Conservation (phyloP, 257 asterid species). For the Fraxinus pennsylvanica region DNA sequence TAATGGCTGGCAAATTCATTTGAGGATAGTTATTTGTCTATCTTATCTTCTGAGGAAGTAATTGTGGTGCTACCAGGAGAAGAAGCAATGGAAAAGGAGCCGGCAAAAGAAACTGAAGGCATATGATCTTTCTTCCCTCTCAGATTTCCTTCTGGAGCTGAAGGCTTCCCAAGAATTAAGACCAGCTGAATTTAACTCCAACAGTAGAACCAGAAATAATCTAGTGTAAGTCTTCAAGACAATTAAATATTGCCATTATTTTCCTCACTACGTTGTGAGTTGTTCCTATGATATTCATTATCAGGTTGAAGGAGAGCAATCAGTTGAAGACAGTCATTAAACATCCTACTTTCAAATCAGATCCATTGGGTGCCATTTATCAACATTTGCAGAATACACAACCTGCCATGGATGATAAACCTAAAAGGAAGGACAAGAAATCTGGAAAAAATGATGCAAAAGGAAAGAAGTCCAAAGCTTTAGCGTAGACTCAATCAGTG, state of each 20-base stretch:
- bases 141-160: conserved; percentile 65
- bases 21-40: background rate
- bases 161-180: conserved; percentile 36
- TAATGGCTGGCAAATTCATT: background rate
- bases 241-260: background rate
- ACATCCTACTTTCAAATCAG: conserved; percentile 60
- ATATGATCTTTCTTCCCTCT: conserved; percentile 64
- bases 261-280: conserved; percentile 10
- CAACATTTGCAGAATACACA: conserved; percentile 79
- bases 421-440: conserved; percentile 38
- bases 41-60: conserved; percentile 11
- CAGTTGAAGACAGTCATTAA: conserved; percentile 56
- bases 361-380: conserved; percentile 69
- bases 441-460: conserved; percentile 43
- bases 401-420: conserved; percentile 50
- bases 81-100: conserved; percentile 43
- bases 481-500: conserved; percentile 45
- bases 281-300: conserved; percentile 11
- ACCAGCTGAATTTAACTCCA: conserved; percentile 51
- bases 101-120: conserved; percentile 67
- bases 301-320: conserved; percentile 68
- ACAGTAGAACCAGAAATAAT: conserved; percentile 57
- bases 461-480: conserved; percentile 45
- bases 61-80: conserved; percentile 42
- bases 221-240: conserved; percentile 57